Conservation (phyloP, 1,284 basidiomycete species). For the Phaffia rhodozyma region DNA sequence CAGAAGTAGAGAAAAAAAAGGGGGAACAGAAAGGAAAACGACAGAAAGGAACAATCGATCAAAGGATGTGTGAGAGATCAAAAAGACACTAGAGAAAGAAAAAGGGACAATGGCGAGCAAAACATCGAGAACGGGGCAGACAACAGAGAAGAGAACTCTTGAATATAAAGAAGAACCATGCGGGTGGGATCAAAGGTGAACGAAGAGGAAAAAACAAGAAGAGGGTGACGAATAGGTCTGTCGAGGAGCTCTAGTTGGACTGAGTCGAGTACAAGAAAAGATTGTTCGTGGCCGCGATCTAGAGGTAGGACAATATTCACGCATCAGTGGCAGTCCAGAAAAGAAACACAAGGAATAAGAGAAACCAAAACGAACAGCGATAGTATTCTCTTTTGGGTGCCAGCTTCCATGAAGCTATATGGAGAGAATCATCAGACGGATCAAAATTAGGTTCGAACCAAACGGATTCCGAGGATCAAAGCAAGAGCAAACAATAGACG, state of each 20-base stretch:
- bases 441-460: neutral
- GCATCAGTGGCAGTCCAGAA: slow-evolving; percentile 1
- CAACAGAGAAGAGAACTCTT: no score
- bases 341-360: neutral
- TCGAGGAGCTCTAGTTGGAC: slow-evolving; percentile 2
- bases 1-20: no score
- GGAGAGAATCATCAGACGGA: neutral
- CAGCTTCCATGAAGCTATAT: slow-evolving; percentile 71
- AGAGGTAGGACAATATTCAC: slow-evolving; percentile 19
- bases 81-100: no score
- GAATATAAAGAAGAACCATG: no score
- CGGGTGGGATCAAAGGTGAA: no score
- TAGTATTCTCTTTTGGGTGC: slow-evolving; percentile 95
- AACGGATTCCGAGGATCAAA: neutral
- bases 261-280: slow-evolving; percentile 40
- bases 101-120: no score
- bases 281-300: slow-evolving; percentile 94
- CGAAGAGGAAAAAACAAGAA: slow-evolving; percentile 1
- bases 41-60: no score
- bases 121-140: no score
- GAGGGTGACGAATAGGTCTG: slow-evolving; percentile 5
- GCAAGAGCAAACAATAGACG: slow-evolving; percentile 23
- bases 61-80: no score
- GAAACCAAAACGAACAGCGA: slow-evolving; percentile 57
- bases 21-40: no score